Evolutionary conservation across 768 basidiomycete species (phyloP), one percentile per base, ranked within the genome.

Genomic region (Mycena amicta): DNA sequence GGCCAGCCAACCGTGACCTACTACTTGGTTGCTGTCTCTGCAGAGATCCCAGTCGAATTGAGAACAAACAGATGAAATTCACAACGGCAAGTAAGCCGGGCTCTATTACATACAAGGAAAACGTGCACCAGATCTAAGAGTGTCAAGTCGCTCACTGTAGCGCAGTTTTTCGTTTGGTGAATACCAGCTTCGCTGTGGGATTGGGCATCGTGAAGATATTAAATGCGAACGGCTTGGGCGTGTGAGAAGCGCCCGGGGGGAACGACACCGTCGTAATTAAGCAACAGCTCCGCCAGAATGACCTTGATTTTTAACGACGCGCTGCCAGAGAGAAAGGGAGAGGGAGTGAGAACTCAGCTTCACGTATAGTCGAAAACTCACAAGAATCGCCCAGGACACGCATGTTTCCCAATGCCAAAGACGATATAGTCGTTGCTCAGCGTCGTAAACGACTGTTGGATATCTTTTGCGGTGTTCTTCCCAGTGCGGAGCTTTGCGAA

Each of bases 371-470:
- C 15, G 12, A n/a, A n/a, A n/a, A 43, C 60, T 25, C n/a, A 59
- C 57, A 63, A 59, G 28, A 63, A 59, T 27, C 57, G 22, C 0
- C 61, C 58, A 5, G 57, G 61, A 26, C 58, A 60, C n/a, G 27
- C 61, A 30, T 60, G 61, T 43, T 53, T 60, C 28, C 62, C 58
- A 28, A 63, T 37, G 1, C 62, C 62, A 27, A 63, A 63, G 11
- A 63, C 53, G 30, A 63, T 59, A 51, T 60, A 63, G 31, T 63
- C 62, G 45, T 63, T 63, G 58, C 58, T 60, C 23, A 63, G 50
- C 37, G 43, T 16, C 3, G 62, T 63, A 49, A 63, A 63, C 22
- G 59, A 49, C 31, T 56, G 59, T 26, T 60, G 40, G 5, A 45
- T 49, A 37, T 63, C 50, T 22, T 23, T 25, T 31, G 43, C 39